Evolutionary conservation across 2,329 filamentous ascomycete species (phyloP), one percentile per base, ranked within the genome.

Genomic region (Phialocephala sp.): DNA sequence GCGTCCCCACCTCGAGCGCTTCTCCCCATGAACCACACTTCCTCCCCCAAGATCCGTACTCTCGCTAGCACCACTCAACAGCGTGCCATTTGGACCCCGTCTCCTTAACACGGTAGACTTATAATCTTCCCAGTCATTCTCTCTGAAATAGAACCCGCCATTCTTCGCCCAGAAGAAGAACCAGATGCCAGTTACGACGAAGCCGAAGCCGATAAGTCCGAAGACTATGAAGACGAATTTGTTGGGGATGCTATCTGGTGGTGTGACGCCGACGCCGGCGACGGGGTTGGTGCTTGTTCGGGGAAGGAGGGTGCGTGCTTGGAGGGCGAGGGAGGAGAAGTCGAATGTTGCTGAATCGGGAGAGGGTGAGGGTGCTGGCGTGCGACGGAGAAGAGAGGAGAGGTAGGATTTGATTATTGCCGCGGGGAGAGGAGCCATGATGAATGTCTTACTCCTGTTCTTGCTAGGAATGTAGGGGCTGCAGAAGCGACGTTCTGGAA

Each of bases 101-200:
- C 94, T 91, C 50, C 95, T 87, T 55, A 99, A 80, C 1, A 99
- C 95, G 0, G 94, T 97, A 1, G 91, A 90, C 78, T 98, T 98
- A 87, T 99, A 99, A 75, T 99, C 95, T 6, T 98, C 94, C 94
- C 95, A 99, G 79, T 99, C 95, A 41, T 87, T 84, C 69, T 96
- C 82, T 56, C 86, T 85, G 84, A 93, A 98, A 69, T 91, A 82
- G 81, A 98, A 97, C 15, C 95, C 95, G 68, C 95, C 95, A 73
- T 98, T 97, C 80, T 91, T 94, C 64, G 94, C 94, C 91, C 92
- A 96, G 85, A 97, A 97, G 85, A 99, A 98, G 85, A 99, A 97
- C 94, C 95, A 99, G 75, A 98, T 93, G 27, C 85, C 87, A 0
- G 83, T 86, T 3, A 91, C 66, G 27, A 69, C 70, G 27, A 75